Evolutionary conservation across 345 rosid genomes (phyloP).

Genomic region (Syzygium oleosum): DNA sequence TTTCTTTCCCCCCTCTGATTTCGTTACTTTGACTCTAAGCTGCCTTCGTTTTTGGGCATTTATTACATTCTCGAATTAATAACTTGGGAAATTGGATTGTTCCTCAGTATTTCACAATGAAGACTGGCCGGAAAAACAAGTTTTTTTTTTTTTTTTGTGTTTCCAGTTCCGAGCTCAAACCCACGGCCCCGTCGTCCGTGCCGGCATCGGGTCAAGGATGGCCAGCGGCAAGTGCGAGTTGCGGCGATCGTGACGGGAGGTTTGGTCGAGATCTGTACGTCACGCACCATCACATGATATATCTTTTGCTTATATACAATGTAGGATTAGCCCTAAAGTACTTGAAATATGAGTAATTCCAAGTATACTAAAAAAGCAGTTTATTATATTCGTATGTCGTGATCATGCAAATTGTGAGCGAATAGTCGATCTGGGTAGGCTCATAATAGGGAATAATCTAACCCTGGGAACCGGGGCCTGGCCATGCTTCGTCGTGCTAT

Average conservation of each 20-base stretch:
- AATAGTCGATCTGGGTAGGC: too few relatives aligned
- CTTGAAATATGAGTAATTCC: neutral
- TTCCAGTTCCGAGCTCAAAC: neutral
- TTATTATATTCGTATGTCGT: too few relatives aligned
- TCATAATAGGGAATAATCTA: too few relatives aligned
- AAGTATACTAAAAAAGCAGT: neutral
- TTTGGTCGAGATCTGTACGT: fast-evolving
- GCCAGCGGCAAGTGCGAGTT: neutral
- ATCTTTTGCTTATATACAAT: neutral
- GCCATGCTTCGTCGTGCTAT: too few relatives aligned
- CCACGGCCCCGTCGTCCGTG: neutral
- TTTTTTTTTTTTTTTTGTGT: too few relatives aligned
- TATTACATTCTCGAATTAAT: too few relatives aligned
- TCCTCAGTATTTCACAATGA: too few relatives aligned
- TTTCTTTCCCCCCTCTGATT: neutral
- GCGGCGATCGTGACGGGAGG: neutral
- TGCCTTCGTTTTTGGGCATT: neutral
- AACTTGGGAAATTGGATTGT: too few relatives aligned
- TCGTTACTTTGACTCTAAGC: slow-evolving; percentile 35
- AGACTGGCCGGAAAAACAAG: too few relatives aligned
- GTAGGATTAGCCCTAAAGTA: fast-evolving
- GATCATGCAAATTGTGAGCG: too few relatives aligned
- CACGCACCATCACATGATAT: fast-evolving
- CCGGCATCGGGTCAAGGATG: neutral
- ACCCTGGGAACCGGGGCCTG: too few relatives aligned